A percentile compares a stretch with the other conserved stretches of the same genome.
Evolutionary conservation across 345 rosid species (phyloP).

Genomic region (Euphorbia pulcherrima): DNA sequence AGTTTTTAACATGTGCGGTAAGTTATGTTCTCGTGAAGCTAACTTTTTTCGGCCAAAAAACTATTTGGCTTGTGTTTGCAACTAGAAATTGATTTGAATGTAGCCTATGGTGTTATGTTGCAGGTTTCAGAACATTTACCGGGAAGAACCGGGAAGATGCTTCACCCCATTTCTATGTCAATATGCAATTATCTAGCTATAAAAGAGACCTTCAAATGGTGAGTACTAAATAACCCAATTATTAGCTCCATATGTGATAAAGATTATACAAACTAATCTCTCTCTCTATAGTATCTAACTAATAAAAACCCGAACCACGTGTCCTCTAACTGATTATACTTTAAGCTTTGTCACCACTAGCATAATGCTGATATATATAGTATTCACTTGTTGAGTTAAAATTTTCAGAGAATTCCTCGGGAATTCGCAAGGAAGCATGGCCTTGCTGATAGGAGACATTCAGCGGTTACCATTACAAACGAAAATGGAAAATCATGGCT

Average conservation of each 20-base stretch:
- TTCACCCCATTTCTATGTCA: constrained; percentile 4
- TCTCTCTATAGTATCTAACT: no score
- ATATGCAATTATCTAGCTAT: background rate
- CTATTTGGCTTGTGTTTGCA: no score
- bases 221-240: constrained; percentile 2
- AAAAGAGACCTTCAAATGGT: background rate
- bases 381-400: background rate
- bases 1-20: constrained; percentile 5
- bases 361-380: background rate
- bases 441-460: background rate
- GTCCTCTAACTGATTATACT: no score
- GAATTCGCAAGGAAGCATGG: background rate
- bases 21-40: background rate
- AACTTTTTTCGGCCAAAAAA: background rate
- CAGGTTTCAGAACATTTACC: constrained; percentile 3
- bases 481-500: constrained; percentile 12
- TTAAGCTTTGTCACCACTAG: no score
- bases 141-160: constrained; percentile 1
- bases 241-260: no score
- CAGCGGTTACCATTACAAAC: constrained; percentile 7
- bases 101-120: background rate
- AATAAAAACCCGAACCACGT: no score
- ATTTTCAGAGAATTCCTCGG: constrained; percentile 15
- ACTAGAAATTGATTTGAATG: background rate
- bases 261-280: no score